phyloP scores from a whole-genome alignment of 306 rosid species.

The Lathyrus aphaca region DNA sequence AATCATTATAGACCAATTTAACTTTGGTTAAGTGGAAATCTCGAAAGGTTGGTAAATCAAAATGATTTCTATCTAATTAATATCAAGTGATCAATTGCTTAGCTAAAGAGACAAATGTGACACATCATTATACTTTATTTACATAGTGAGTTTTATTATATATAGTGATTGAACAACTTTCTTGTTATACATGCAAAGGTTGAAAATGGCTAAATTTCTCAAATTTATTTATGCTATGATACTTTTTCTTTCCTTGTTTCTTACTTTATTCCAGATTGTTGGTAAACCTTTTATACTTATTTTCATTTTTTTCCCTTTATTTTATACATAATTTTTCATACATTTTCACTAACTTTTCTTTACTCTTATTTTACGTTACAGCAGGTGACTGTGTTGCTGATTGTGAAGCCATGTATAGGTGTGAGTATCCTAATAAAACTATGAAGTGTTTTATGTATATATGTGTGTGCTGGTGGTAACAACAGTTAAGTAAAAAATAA shows the following conservation, averaged over 20 bases:
- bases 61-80: no score
- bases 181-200: background rate
- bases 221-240: background rate
- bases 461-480: background rate
- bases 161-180: no score
- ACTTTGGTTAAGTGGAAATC: no score
- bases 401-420: background rate
- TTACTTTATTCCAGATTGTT: background rate
- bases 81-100: no score
- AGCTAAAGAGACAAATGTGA: no score
- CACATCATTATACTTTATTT: no score
- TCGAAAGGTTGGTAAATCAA: no score
- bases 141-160: no score
- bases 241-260: background rate
- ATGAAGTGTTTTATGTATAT: background rate
- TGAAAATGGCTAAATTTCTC: background rate
- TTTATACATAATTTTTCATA: background rate
- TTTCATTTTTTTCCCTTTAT: background rate
- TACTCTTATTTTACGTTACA: background rate
- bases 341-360: background rate
- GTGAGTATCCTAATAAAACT: background rate
- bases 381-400: background rate
- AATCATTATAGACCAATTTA: no score
- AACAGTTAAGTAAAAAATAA: background rate
- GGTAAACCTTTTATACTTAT: background rate